phyloP scores from a whole-genome alignment of 2,329 filamentous ascomycete species.

The Fusarium tanahbumbuense region DNA sequence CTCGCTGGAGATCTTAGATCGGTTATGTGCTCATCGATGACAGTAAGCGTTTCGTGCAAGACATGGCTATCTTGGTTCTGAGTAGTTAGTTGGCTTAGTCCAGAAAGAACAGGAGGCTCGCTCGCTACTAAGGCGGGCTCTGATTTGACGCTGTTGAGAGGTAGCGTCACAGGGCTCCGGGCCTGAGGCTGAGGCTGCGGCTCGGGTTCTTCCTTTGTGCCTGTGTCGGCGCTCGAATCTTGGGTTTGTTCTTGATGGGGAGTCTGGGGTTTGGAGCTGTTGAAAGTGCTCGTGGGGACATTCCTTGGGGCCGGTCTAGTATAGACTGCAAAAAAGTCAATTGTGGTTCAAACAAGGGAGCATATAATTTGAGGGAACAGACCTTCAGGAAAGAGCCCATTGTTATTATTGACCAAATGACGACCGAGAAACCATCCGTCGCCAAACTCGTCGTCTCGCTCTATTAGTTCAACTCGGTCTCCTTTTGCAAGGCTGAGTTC shows the following conservation, averaged over 20 bases:
- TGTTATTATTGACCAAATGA: conserved; percentile 78
- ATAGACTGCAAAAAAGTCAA: conserved; percentile 63
- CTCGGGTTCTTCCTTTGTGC: conserved; percentile 48
- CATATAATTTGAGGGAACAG: conserved; percentile 45
- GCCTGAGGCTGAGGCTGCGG: conserved; percentile 54
- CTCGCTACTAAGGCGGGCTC: conserved; percentile 44
- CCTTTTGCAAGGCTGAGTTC: conserved; percentile 90
- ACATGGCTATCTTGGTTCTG: conserved; percentile 72
- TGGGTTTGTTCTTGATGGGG: conserved; percentile 49
- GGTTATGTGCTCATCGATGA: conserved; percentile 97
- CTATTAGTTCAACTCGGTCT: conserved; percentile 83
- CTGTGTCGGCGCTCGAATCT: conserved; percentile 41
- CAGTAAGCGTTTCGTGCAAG: conserved; percentile 92
- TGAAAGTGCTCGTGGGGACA: conserved; percentile 47
- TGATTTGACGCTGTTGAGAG: conserved; percentile 57
- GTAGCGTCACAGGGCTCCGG: conserved; percentile 55
- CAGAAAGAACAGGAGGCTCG: conserved; percentile 42
- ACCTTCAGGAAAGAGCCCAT: conserved; percentile 87
- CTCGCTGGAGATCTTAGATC: conserved; percentile 73
- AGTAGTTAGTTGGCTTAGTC: conserved; percentile 55
- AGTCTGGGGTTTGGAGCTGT: conserved; percentile 47
- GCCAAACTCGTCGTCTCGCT: conserved; percentile 88
- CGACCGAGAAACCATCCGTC: conserved; percentile 87
- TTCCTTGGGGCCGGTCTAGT: conserved; percentile 68
- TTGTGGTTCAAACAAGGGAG: conserved; percentile 16